A percentile compares a stretch with the other conserved stretches of the same genome.
Conservation (phyloP, 1,139 yeast genomes). For the Nematodospora anomalae region DNA sequence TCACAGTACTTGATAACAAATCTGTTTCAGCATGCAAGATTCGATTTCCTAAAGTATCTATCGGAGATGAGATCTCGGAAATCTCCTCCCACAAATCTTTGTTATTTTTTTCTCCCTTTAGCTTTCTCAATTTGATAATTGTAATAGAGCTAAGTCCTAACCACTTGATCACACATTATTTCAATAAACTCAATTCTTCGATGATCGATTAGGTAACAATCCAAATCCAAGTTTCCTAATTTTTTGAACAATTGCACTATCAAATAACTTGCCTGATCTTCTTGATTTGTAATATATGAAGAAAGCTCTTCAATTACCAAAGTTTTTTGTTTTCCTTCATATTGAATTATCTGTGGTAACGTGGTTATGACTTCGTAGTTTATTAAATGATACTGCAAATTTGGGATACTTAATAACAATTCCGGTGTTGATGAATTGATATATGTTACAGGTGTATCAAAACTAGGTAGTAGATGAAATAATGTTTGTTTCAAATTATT, state of each 20-base stretch:
- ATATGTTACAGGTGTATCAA: conserved; percentile 8
- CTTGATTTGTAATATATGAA: not conserved
- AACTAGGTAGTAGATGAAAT: conserved; percentile 3
- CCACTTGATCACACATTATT: conserved; percentile 9
- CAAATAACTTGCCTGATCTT: conserved; percentile 1
- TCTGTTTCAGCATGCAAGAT: no score
- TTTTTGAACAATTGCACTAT: conserved; percentile 9
- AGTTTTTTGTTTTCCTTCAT: conserved; percentile 1
- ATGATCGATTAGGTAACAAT: conserved; percentile 9
- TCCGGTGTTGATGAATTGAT: conserved; percentile 15
- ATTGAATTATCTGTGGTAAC: conserved; percentile 6
- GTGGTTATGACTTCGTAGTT: conserved; percentile 13
- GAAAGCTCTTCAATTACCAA: conserved; percentile 11
- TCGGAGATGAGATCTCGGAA: no score
- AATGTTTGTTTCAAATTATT: conserved; percentile 6
- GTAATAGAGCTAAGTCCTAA: no score
- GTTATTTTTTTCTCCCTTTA: no score
- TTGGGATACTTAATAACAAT: conserved; percentile 4
- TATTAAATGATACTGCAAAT: conserved; percentile 3
- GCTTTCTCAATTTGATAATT: no score
- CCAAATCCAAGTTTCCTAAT: conserved; percentile 1
- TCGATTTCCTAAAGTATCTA: no score
- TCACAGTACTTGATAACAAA: no score
- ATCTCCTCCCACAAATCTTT: no score
- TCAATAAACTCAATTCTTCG: conserved; percentile 9